Evolutionary conservation across 495 filamentous ascomycete species (phyloP), one percentile per base, ranked within the genome.

Genomic region (Tuber melanosporum): DNA sequence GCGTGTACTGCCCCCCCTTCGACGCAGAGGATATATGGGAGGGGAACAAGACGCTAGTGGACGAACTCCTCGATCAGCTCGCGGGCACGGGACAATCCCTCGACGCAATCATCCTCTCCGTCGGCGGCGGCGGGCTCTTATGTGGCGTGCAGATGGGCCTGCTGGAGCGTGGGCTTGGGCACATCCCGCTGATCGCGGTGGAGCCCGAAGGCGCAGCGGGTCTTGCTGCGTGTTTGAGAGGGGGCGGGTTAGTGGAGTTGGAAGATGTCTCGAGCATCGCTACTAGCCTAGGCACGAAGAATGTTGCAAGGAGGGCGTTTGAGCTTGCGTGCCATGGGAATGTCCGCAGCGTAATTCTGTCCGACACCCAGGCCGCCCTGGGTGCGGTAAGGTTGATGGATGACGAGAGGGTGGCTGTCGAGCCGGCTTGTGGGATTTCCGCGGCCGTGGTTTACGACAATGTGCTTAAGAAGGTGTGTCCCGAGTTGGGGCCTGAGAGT

Each of bases 1-100:
- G 90, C 19, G 89, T 94, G n/a, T 97, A 98, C 84, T 92, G 95
- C 12, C 92, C 93, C 46, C 95, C 95, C 22, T 99, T 98, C 80
- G 94, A 99, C 83, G 89, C 97, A 84, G 86, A 89, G 46, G 89
- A 91, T 77, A 89, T 98, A 79, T 98, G 95, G 95, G 85, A 90
- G 43, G 95, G 95, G 44, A 88, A 91, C 79, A 86, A 88, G 66
- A 93, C 89, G 3, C 80, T 98, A 49, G 84, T 97, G 39, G 89
- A 91, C 77, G 95, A 99, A 84, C 83, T 97, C 15, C 85, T 87
- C 39, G 78, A 84, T 6, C 78, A 83, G 20, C 74, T 82, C n/a
- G 78, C 75, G 39, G 82, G 75, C 19, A 84, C 3, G 57, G 57
- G 57, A 26, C 57, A 86, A 12, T 83, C 72, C 71, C 80, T 74